Evolutionary conservation across 1,139 yeast genomes (phyloP), one percentile per base, ranked within the genome.

Genomic region (Yamadazyma atlantica): DNA sequence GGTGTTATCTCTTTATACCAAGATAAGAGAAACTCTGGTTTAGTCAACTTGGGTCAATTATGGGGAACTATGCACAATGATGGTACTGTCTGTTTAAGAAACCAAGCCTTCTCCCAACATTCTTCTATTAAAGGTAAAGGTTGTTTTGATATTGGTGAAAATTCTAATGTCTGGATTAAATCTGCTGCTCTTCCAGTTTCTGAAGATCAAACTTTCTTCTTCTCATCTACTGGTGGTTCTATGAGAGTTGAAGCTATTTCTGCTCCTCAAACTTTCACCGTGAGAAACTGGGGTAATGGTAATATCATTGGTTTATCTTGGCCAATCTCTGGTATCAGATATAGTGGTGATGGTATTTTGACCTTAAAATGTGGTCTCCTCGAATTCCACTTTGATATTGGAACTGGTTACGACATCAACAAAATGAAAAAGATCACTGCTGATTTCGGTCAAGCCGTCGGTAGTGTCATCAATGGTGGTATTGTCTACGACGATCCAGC

Each of bases 1-100:
- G 70, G 69, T 29, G 44, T 55, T 23, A 41, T 64, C 14, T 47
- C 49, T 15, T 53, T 63, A 33, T 48, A 46, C 35, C 65, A 59
- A 43, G 45, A 45, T 12, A 39, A 46, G n/a, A 57, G 62, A 47
- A 40, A 46, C 29, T 24, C 47, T 15, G 59, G 58, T 7, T 24
- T 36, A 7, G 57, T 54, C 26, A 41, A 45, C 15, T 51, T 60
- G 17, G 66, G 68, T 22, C 39, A 37, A 29, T 34, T 39, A 18
- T 41, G 43, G 44, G 36, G 37, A 10, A 34, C 40, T 4, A 38
- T 46, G 33, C 39, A 42, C 22, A 55, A 55, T 35, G 45, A 49
- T 36, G 60, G 58, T 39, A 47, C 51, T 25, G 48, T 56, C 26
- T 56, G 60, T 43, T 44, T 55, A 23, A 40, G 32, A 21, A 50